Percentiles rank a stretch among this genome's conserved stretches.
phyloP scores from a whole-genome alignment of 2,329 filamentous ascomycete genomes.

The Alternaria longipes region DNA sequence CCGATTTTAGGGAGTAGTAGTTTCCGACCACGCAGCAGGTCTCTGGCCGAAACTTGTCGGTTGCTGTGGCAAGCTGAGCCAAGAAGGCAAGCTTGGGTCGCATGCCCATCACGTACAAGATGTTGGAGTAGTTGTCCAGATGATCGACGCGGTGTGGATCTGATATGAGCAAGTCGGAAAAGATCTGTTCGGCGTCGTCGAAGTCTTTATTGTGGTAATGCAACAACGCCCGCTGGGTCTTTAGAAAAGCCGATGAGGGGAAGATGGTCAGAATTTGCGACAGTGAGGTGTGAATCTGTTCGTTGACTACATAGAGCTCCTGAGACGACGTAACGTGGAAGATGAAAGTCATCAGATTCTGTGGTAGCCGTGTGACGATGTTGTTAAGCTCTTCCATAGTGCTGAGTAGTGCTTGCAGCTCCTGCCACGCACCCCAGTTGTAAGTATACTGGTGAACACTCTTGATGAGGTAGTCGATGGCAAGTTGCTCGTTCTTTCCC shows the following conservation, averaged over 20 bases:
- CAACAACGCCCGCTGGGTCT: conserved; percentile 87
- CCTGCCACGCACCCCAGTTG: conserved; percentile 98
- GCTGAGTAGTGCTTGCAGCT: conserved; percentile 82
- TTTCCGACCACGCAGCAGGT: conserved; percentile 97
- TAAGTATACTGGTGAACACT: conserved; percentile 91
- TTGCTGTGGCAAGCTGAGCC: conserved; percentile 86
- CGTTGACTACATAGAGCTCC: conserved; percentile 87
- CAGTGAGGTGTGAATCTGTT: conserved; percentile 76
- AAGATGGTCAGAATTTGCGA: conserved; percentile 85
- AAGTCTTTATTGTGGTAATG: conserved; percentile 89
- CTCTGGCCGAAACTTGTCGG: conserved; percentile 96
- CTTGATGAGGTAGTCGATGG: conserved; percentile 84
- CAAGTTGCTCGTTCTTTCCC: conserved; percentile 86
- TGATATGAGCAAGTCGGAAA: conserved; percentile 74
- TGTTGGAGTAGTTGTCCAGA: conserved; percentile 96
- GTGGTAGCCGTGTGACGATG: conserved; percentile 76
- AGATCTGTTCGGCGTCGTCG: conserved; percentile 69
- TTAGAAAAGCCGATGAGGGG: conserved; percentile 85
- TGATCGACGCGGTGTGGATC: conserved; percentile 80
- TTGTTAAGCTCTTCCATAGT: conserved; percentile 84
- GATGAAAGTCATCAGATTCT: conserved; percentile 91
- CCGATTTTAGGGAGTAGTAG: conserved; percentile 92
- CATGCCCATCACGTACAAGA: conserved; percentile 89
- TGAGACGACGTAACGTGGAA: conserved; percentile 92
- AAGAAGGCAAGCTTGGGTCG: conserved; percentile 91